These are phyloP conservation scores for Liriodendron chinense DNA, from an alignment of 164 flowering plant species.

Conservation along the genomic window DNA sequence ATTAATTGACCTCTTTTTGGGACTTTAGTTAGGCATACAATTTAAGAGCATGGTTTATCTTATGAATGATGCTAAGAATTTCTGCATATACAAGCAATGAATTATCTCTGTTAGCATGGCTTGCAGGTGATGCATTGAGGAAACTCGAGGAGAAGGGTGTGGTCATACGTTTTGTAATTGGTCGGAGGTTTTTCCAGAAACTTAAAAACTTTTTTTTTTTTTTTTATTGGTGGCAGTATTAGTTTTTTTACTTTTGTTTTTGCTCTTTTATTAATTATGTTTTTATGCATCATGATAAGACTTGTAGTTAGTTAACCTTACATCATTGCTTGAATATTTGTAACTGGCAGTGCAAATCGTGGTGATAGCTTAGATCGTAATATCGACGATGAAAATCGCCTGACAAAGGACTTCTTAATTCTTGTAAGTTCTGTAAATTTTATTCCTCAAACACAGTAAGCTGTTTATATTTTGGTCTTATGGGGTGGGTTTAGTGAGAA, in stretches of 20 bases:
- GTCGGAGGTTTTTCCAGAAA: constrained; percentile 69
- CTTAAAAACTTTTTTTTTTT: constrained; percentile 16
- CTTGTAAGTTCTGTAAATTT: constrained; percentile 56
- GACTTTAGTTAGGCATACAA: not conserved
- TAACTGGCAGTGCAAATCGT: constrained; percentile 73
- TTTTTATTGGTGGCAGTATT: not conserved
- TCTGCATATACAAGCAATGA: not conserved
- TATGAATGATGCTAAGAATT: not conserved
- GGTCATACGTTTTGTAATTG: constrained; percentile 92
- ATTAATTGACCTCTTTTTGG: not conserved
- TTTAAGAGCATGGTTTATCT: not conserved
- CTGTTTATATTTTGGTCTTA: not conserved
- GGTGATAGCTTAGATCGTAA: constrained; percentile 99
- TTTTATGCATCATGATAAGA: not conserved
- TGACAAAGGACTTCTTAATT: constrained; percentile 77
- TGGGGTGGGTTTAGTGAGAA: not conserved
- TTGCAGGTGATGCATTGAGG: constrained; percentile 71
- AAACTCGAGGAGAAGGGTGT: constrained; percentile 93
- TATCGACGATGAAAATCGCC: constrained; percentile 73
- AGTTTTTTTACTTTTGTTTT: too few relatives aligned
- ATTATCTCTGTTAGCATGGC: constrained; percentile 2
- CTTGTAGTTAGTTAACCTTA: constrained; percentile 5
- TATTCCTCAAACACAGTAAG: not conserved
- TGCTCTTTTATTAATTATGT: not conserved
- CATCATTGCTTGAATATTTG: constrained; percentile 11